A percentile compares a stretch with the other conserved stretches of the same genome.
Conservation (phyloP, 2,329 filamentous ascomycete genomes). For the Paraphaeosphaeria sporulosa region DNA sequence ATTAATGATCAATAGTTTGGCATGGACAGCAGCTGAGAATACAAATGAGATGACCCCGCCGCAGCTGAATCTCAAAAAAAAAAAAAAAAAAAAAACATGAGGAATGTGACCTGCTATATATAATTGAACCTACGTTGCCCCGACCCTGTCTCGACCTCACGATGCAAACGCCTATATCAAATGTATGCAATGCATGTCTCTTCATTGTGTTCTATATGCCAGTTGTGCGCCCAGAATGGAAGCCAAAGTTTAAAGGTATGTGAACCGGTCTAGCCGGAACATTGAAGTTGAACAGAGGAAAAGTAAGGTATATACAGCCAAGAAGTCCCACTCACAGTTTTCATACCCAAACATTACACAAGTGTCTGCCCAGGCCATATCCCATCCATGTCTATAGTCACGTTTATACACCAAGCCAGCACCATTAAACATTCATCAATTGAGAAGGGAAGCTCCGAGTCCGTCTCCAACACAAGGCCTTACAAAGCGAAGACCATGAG, state of each 20-base stretch:
- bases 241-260: not conserved
- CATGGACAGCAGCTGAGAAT: not conserved
- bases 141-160: not conserved
- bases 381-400: conserved; percentile 7
- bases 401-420: conserved; percentile 1
- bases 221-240: not conserved
- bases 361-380: conserved; percentile 7
- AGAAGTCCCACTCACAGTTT: not conserved
- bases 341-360: conserved; percentile 11
- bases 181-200: not conserved
- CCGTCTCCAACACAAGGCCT: not conserved
- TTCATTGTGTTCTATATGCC: conserved; percentile 3
- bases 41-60: not conserved
- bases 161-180: not conserved
- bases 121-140: not conserved
- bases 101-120: not conserved
- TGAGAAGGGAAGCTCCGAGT: conserved; percentile 3
- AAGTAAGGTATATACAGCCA: conserved; percentile 7
- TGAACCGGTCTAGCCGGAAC: conserved; percentile 11
- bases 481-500: conserved; percentile 38
- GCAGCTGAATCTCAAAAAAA: too few relatives aligned
- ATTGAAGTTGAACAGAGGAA: conserved; percentile 9
- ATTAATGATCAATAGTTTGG: not conserved
- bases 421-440: conserved; percentile 10
- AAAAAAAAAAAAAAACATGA: too few relatives aligned